Percentiles rank a stretch among this genome's conserved stretches.
Evolutionary conservation across 1,139 yeast species (phyloP).

Genomic region (Candida neerlandica): DNA sequence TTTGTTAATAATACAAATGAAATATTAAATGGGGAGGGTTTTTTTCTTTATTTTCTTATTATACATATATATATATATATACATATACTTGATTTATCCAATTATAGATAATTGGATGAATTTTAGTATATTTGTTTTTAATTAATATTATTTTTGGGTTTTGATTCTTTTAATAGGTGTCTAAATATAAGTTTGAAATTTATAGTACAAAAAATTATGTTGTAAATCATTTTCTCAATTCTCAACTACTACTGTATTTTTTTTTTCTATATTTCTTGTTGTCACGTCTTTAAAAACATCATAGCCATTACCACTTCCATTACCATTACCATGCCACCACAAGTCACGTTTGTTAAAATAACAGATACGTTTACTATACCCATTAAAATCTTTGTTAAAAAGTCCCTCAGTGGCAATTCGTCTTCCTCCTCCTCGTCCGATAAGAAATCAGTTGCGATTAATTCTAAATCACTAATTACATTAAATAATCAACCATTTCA

Average conservation of each 20-base stretch:
- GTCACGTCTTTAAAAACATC: background rate
- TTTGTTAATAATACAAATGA: background rate
- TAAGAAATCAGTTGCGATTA: constrained; percentile 13
- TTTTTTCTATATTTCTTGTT: background rate
- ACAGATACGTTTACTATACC: constrained; percentile 12
- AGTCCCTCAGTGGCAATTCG: background rate
- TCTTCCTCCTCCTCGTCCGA: background rate
- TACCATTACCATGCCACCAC: too few species aligned
- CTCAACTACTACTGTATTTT: too few species aligned
- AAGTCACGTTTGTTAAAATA: constrained; percentile 16
- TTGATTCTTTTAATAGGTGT: constrained; percentile 6
- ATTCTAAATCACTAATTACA: constrained; percentile 16
- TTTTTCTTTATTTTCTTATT: background rate
- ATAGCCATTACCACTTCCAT: too few species aligned
- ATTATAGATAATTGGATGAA: background rate
- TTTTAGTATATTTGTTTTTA: background rate
- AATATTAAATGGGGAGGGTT: constrained; percentile 2
- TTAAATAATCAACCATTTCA: constrained; percentile 13
- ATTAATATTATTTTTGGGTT: background rate
- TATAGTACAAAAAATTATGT: too few species aligned
- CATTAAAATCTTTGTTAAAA: constrained; percentile 15
- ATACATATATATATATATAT: too few species aligned
- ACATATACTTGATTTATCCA: background rate
- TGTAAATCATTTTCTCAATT: too few species aligned
- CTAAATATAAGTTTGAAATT: constrained; percentile 7